A percentile compares a stretch with the other conserved stretches of the same genome.
Conservation (phyloP, 306 rosid species). For the Gillenia trifoliata region DNA sequence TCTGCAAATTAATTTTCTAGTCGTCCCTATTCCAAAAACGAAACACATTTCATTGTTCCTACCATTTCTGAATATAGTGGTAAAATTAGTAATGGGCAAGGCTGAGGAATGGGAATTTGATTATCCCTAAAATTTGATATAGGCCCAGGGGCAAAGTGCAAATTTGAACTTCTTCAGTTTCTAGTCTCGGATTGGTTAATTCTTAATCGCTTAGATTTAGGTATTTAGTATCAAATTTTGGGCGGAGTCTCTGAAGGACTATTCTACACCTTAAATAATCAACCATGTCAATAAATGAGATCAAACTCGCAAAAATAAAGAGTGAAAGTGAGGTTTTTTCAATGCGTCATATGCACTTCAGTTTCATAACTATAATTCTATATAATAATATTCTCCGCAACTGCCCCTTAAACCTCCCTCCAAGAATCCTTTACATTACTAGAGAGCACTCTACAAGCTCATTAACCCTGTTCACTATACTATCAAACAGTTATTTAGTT, state of each 20-base stretch:
- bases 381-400: slow-evolving; percentile 2
- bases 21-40: neutral
- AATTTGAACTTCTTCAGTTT: neutral
- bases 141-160: neutral
- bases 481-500: slow-evolving; percentile 34
- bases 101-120: neutral
- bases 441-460: slow-evolving; percentile 26
- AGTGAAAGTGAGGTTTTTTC: neutral
- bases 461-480: slow-evolving; percentile 28
- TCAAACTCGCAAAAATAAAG: neutral
- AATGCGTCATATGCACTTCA: neutral
- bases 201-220: neutral
- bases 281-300: too few relatives aligned
- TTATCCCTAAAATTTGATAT: neutral
- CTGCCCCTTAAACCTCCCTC: slow-evolving; percentile 40
- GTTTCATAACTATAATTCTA: neutral
- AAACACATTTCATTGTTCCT: neutral
- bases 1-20: neutral
- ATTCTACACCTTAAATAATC: too few relatives aligned
- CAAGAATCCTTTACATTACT: slow-evolving; percentile 25
- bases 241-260: too few relatives aligned
- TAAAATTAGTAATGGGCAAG: neutral
- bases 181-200: neutral
- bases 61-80: neutral
- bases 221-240: neutral